Percentiles rank a stretch among this genome's conserved stretches.
phyloP scores from a whole-genome alignment of 1,284 basidiomycete genomes.

The Somion occarium region DNA sequence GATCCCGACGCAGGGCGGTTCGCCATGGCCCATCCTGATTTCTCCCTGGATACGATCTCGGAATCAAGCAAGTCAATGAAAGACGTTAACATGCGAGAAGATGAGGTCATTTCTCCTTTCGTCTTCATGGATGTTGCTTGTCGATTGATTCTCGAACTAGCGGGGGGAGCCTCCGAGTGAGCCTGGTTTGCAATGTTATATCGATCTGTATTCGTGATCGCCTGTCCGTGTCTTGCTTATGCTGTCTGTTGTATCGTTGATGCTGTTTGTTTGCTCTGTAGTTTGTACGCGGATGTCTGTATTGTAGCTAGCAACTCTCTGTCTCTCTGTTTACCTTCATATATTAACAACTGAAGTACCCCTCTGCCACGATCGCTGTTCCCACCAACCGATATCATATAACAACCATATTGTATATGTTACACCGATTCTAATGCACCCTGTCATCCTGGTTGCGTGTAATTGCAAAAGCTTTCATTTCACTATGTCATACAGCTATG shows the following conservation, averaged over 20 bases:
- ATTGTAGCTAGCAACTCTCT: neutral
- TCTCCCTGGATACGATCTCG: conserved; percentile 40
- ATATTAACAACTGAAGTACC: too few species aligned
- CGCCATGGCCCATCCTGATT: conserved; percentile 55
- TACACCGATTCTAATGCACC: too few species aligned
- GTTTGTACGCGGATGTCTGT: neutral
- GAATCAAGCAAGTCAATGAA: conserved; percentile 46
- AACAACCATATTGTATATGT: neutral
- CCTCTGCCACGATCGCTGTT: too few species aligned
- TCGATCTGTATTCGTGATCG: neutral
- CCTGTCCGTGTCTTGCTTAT: neutral
- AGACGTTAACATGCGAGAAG: conserved; percentile 50
- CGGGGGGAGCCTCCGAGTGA: conserved; percentile 48
- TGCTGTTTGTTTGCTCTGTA: conserved; percentile 1
- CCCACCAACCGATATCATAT: too few species aligned
- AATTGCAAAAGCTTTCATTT: too few species aligned
- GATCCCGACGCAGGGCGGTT: conserved; percentile 63
- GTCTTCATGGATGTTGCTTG: conserved; percentile 97
- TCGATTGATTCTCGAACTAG: conserved; percentile 73
- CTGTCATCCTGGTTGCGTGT: too few species aligned
- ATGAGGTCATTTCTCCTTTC: conserved; percentile 88
- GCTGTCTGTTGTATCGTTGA: conserved; percentile 2
- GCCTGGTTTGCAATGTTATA: neutral
- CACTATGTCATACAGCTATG: too few species aligned
- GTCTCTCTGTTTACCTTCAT: too few species aligned